phyloP scores from a whole-genome alignment of 148 eudicot species.

The Heliamphora exappendiculata region DNA sequence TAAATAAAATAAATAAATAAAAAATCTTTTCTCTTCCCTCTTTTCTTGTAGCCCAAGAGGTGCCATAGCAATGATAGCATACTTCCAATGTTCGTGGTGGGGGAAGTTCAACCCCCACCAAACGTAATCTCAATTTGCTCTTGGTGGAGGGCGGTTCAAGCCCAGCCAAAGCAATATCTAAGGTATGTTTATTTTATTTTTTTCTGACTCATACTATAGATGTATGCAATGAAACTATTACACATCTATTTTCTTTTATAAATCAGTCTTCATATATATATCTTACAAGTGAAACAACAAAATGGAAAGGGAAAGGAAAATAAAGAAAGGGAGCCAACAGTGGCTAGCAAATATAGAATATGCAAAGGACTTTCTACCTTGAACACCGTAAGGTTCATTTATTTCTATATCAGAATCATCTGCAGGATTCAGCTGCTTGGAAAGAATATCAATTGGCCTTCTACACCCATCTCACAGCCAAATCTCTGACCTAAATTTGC shows the following conservation, averaged over 20 bases:
- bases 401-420: slow-evolving; percentile 80
- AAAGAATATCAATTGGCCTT: slow-evolving; percentile 83
- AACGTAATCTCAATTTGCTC: not conserved
- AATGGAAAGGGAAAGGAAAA: not conserved
- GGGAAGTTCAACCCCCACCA: not conserved
- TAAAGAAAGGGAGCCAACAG: not conserved
- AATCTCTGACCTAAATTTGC: slow-evolving; percentile 80
- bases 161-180: not conserved
- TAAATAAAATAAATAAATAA: too few species aligned
- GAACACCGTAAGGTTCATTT: slow-evolving; percentile 81
- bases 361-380: slow-evolving; percentile 33
- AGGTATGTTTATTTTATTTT: not conserved
- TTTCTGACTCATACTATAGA: not conserved
- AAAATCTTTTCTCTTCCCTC: not conserved
- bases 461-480: slow-evolving; percentile 75
- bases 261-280: not conserved
- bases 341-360: not conserved
- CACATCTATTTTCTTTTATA: not conserved
- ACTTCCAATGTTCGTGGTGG: not conserved
- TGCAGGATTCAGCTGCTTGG: slow-evolving; percentile 77
- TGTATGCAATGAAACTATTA: not conserved
- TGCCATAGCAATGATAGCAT: not conserved
- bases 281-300: not conserved
- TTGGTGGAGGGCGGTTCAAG: not conserved
- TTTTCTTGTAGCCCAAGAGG: not conserved